phyloP scores from a whole-genome alignment of 495 filamentous ascomycete genomes.

The Glarea lozoyensis region DNA sequence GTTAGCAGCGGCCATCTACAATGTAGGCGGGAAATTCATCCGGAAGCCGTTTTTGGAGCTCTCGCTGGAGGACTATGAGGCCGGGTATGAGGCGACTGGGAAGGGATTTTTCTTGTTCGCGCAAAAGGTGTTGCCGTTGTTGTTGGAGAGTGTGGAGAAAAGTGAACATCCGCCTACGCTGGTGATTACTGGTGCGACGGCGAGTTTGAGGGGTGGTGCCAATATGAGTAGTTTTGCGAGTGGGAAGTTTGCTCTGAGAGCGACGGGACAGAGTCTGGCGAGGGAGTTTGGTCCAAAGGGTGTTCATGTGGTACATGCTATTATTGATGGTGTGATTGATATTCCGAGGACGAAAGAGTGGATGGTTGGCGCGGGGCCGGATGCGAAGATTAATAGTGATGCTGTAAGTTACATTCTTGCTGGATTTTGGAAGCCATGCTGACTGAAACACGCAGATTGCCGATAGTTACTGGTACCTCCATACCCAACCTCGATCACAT shows the following conservation, averaged over 20 bases:
- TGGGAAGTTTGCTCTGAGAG: slow-evolving; percentile 74
- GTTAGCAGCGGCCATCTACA: slow-evolving; percentile 75
- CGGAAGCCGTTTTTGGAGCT: slow-evolving; percentile 78
- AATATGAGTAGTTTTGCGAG: slow-evolving; percentile 64
- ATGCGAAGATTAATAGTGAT: slow-evolving; percentile 71
- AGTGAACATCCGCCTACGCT: slow-evolving; percentile 62
- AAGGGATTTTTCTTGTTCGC: slow-evolving; percentile 74
- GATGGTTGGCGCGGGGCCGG: slow-evolving; percentile 41
- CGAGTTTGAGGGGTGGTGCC: slow-evolving; percentile 65
- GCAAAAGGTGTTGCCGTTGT: slow-evolving; percentile 60
- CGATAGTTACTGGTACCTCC: slow-evolving; percentile 80
- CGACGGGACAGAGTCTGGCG: slow-evolving; percentile 68
- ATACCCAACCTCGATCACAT: slow-evolving; percentile 70
- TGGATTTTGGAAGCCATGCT: slow-evolving; percentile 1
- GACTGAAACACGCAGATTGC: slow-evolving; percentile 56
- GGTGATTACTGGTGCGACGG: slow-evolving; percentile 85
- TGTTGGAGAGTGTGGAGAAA: slow-evolving; percentile 45
- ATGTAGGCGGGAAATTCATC: slow-evolving; percentile 61
- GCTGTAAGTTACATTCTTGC: slow-evolving; percentile 49
- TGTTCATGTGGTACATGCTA: slow-evolving; percentile 77
- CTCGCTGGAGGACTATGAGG: slow-evolving; percentile 52
- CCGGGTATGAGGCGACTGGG: slow-evolving; percentile 49
- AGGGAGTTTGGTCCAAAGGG: slow-evolving; percentile 85
- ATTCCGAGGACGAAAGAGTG: slow-evolving; percentile 60
- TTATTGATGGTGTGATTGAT: slow-evolving; percentile 87